phyloP scores from a whole-genome alignment of 441 rosid genomes.

The Cnidoscolus chayamansa region DNA sequence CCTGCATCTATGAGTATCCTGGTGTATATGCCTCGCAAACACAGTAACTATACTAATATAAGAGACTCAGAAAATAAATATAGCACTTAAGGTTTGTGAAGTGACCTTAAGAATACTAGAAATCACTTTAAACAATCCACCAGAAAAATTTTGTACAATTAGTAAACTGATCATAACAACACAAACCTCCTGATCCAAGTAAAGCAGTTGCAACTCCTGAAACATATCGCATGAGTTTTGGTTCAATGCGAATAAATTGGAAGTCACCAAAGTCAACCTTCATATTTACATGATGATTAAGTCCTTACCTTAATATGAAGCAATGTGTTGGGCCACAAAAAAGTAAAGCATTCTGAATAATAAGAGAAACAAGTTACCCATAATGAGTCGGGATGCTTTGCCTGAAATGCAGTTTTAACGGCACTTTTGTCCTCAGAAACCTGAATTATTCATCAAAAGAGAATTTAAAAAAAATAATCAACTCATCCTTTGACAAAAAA shows the following conservation, averaged over 20 bases:
- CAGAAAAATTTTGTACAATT: not conserved
- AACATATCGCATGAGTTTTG: constrained; percentile 70
- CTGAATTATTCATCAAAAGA: constrained; percentile 33
- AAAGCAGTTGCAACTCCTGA: constrained; percentile 88
- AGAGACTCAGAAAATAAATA: not conserved
- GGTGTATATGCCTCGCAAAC: no score
- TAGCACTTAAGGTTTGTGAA: not conserved
- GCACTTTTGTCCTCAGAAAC: constrained; percentile 60
- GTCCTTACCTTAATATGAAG: constrained; percentile 16
- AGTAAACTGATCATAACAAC: not conserved
- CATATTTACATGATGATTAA: constrained; percentile 21
- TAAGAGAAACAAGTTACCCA: constrained; percentile 54
- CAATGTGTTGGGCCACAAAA: not conserved
- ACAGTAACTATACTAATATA: not conserved
- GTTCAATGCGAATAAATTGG: constrained; percentile 70
- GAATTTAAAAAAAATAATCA: not conserved
- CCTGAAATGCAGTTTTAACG: constrained; percentile 64
- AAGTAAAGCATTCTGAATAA: constrained; percentile 6
- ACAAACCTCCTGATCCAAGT: constrained; percentile 85
- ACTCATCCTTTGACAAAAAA: not conserved
- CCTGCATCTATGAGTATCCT: no score
- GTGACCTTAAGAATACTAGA: constrained; percentile 9
- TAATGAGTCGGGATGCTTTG: constrained; percentile 85
- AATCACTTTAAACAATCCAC: not conserved
- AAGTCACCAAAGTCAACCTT: constrained; percentile 97